A percentile compares a stretch with the other conserved stretches of the same genome.
phyloP scores from a whole-genome alignment of 768 basidiomycete species.

The Amanita thiersii region DNA sequence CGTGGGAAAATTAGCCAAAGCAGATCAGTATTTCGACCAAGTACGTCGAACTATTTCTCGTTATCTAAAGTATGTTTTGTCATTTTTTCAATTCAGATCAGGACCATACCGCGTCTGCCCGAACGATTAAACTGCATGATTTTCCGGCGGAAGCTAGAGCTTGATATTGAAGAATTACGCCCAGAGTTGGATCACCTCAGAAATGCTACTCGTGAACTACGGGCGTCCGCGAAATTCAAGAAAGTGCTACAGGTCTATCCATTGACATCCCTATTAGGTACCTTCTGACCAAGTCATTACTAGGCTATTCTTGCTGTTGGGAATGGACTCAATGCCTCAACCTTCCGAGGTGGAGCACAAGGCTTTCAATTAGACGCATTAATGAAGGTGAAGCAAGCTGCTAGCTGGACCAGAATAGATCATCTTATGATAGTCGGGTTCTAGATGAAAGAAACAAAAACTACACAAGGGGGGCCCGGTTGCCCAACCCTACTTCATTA shows the following conservation, averaged over 20 bases:
- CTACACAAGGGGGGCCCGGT: constrained; percentile 51
- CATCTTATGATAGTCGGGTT: constrained; percentile 3
- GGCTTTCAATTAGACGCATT: constrained; percentile 84
- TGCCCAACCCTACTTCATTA: constrained; percentile 93
- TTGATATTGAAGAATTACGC: constrained; percentile 77
- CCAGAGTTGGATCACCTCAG: constrained; percentile 73
- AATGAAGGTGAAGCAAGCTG: constrained; percentile 49
- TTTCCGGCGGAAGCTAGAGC: constrained; percentile 72
- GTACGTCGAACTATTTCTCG: constrained; percentile 25
- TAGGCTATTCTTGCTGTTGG: constrained; percentile 73
- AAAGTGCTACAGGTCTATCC: constrained; percentile 53
- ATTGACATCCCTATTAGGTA: background rate
- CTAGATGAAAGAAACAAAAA: constrained; percentile 80
- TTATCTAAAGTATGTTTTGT: background rate
- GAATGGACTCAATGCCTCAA: constrained; percentile 75
- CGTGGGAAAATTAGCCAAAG: constrained; percentile 64
- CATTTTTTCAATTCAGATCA: constrained; percentile 41
- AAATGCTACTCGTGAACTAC: constrained; percentile 64
- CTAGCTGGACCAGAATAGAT: background rate
- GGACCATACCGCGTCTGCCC: constrained; percentile 64
- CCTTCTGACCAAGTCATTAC: background rate
- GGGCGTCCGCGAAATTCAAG: constrained; percentile 56
- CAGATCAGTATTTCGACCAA: constrained; percentile 79
- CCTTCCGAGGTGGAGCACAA: constrained; percentile 73
- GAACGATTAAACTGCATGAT: constrained; percentile 78